A percentile compares a stretch with the other conserved stretches of the same genome.
These are phyloP conservation scores for Moesziomyces globuligerus DNA, from an alignment of 1,284 basidiomycete species.

Conservation along the genomic window DNA sequence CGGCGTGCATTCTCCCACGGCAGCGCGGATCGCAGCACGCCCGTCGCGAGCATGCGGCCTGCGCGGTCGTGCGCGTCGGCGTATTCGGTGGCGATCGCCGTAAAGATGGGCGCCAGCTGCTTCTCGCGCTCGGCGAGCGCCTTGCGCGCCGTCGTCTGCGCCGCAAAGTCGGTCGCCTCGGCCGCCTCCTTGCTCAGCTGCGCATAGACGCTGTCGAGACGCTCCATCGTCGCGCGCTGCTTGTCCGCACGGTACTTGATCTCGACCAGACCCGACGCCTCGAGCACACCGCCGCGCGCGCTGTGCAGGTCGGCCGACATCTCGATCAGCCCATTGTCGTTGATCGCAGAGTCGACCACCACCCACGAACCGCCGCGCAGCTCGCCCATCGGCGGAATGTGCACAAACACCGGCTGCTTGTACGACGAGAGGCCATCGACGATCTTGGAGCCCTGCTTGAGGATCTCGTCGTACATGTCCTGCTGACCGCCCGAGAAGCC, in stretches of 20 bases:
- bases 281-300: slow-evolving; percentile 85
- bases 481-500: slow-evolving; percentile 99
- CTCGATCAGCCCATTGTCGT: slow-evolving; percentile 94
- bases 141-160: slow-evolving; percentile 70
- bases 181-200: slow-evolving; percentile 76
- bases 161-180: slow-evolving; percentile 77
- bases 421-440: slow-evolving; percentile 97
- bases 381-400: slow-evolving; percentile 98
- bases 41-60: slow-evolving; percentile 98
- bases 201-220: slow-evolving; percentile 86
- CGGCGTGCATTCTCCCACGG: slow-evolving; percentile 77
- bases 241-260: slow-evolving; percentile 74
- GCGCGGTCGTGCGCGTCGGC: slow-evolving; percentile 95
- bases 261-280: slow-evolving; percentile 91
- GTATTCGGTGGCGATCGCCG: slow-evolving; percentile 91
- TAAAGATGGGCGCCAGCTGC: slow-evolving; percentile 86
- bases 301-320: slow-evolving; percentile 87
- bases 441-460: slow-evolving; percentile 73
- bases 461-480: slow-evolving; percentile 78
- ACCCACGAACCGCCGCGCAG: slow-evolving; percentile 99
- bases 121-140: slow-evolving; percentile 81
- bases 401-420: slow-evolving; percentile 98
- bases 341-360: slow-evolving; percentile 95
- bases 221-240: slow-evolving; percentile 92
- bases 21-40: slow-evolving; percentile 80